A percentile compares a stretch with the other conserved stretches of the same genome.
These are phyloP conservation scores for Lachancea waltii DNA, from an alignment of 805 yeast species.

Conservation along the genomic window DNA sequence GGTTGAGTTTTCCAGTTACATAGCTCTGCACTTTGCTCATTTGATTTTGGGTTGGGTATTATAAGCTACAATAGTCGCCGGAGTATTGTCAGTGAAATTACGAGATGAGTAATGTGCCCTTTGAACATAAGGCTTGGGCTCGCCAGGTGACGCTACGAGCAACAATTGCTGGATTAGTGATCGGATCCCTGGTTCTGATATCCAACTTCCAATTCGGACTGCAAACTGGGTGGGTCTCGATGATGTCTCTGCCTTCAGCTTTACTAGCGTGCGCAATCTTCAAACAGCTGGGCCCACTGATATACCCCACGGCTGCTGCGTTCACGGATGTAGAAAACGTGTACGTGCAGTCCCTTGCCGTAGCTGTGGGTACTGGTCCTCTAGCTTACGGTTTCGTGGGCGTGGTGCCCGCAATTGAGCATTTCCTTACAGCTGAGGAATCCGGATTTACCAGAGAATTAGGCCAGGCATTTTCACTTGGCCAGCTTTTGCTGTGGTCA, in stretches of 20 bases:
- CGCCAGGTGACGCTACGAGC: conserved; percentile 71
- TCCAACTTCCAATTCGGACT: conserved; percentile 95
- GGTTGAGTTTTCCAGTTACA: too few species aligned
- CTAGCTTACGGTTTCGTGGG: conserved; percentile 93
- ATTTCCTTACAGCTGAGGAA: conserved; percentile 72
- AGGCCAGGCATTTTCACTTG: conserved; percentile 35
- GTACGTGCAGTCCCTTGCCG: conserved; percentile 84
- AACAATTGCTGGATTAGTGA: conserved; percentile 64
- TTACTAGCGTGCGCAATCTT: conserved; percentile 79
- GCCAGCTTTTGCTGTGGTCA: conserved; percentile 73
- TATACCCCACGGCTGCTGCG: conserved; percentile 34
- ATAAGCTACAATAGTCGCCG: too few species aligned
- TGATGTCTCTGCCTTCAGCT: conserved; percentile 97
- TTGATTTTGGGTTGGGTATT: too few species aligned
- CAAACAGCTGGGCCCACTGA: conserved; percentile 42
- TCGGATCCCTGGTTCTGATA: conserved; percentile 81
- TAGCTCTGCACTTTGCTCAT: too few species aligned
- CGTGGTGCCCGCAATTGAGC: conserved; percentile 91
- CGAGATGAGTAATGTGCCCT: conserved; percentile 3
- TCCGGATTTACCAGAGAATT: conserved; percentile 43
- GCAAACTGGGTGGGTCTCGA: conserved; percentile 98
- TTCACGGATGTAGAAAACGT: conserved; percentile 92
- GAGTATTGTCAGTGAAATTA: background rate
- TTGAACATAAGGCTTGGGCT: conserved; percentile 41
- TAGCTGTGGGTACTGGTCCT: conserved; percentile 97